Conservation (phyloP, 2,329 filamentous ascomycete species). For the Botrytis aclada region DNA sequence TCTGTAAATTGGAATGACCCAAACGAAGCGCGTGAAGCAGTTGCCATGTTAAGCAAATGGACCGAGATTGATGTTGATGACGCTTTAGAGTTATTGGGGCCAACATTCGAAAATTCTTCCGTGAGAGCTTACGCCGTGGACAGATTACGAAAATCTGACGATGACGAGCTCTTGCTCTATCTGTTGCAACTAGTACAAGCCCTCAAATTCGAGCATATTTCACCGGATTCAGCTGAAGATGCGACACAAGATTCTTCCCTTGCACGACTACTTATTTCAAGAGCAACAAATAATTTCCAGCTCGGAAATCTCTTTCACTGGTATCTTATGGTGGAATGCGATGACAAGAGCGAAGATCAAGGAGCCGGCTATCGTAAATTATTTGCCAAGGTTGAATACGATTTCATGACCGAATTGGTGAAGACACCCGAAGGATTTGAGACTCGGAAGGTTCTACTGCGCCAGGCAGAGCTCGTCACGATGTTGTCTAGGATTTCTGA, state of each 20-base stretch:
- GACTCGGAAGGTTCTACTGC: conserved; percentile 70
- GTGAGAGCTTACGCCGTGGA: conserved; percentile 94
- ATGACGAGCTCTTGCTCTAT: conserved; percentile 87
- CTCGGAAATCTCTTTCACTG: conserved; percentile 95
- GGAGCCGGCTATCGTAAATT: conserved; percentile 73
- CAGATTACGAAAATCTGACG: conserved; percentile 84
- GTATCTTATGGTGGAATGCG: conserved; percentile 98
- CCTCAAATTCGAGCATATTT: conserved; percentile 84
- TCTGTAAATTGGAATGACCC: conserved; percentile 92
- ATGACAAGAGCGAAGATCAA: conserved; percentile 68
- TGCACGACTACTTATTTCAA: conserved; percentile 81
- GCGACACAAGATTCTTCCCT: conserved; percentile 74
- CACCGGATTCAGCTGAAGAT: conserved; percentile 58
- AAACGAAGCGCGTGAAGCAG: conserved; percentile 81
- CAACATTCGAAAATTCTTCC: conserved; percentile 82
- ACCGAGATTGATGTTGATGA: conserved; percentile 97
- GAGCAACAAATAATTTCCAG: conserved; percentile 83
- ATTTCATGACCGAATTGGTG: conserved; percentile 89
- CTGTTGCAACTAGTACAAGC: conserved; percentile 93
- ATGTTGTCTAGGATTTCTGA: conserved; percentile 85
- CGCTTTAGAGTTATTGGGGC: conserved; percentile 87
- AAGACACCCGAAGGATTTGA: conserved; percentile 67
- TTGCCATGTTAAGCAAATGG: conserved; percentile 88
- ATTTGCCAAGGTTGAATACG: conserved; percentile 89
- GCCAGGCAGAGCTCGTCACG: conserved; percentile 86